These are phyloP conservation scores for Pilatotrama ljubarskyi DNA, from an alignment of 768 basidiomycete species.

Conservation along the genomic window DNA sequence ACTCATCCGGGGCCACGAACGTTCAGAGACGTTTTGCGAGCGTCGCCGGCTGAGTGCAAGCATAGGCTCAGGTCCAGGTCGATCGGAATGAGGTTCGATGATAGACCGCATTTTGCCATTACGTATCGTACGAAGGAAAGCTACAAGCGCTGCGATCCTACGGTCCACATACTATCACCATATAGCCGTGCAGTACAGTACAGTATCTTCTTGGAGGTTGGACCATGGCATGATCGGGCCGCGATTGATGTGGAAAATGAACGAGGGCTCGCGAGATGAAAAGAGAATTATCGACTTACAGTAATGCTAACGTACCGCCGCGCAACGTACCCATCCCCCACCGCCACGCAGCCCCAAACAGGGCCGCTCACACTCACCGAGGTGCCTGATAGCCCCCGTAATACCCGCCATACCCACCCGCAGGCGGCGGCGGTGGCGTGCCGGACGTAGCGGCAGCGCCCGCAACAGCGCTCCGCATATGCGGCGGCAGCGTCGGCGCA, in stretches of 20 bases:
- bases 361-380: constrained; percentile 1
- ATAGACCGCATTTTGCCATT: neutral
- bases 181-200: neutral
- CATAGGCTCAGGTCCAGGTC: too few relatives aligned
- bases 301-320: constrained; percentile 8
- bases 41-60: too few relatives aligned
- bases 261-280: too few relatives aligned
- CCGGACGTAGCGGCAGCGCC: constrained; percentile 17
- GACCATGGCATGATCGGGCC: too few relatives aligned
- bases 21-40: too few relatives aligned
- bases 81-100: too few relatives aligned
- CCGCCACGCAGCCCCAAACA: neutral
- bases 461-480: constrained; percentile 34
- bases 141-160: neutral
- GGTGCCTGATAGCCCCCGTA: constrained; percentile 28
- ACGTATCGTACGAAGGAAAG: neutral
- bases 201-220: too few relatives aligned
- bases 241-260: too few relatives aligned
- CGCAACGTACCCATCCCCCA: neutral
- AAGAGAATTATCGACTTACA: neutral
- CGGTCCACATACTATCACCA: neutral
- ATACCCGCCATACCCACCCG: constrained; percentile 20
- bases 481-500: constrained; percentile 43
- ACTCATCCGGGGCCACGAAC: too few relatives aligned
- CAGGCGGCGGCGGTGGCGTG: constrained; percentile 26